Conservation (phyloP, 768 basidiomycete genomes). For the Lactarius vividus region DNA sequence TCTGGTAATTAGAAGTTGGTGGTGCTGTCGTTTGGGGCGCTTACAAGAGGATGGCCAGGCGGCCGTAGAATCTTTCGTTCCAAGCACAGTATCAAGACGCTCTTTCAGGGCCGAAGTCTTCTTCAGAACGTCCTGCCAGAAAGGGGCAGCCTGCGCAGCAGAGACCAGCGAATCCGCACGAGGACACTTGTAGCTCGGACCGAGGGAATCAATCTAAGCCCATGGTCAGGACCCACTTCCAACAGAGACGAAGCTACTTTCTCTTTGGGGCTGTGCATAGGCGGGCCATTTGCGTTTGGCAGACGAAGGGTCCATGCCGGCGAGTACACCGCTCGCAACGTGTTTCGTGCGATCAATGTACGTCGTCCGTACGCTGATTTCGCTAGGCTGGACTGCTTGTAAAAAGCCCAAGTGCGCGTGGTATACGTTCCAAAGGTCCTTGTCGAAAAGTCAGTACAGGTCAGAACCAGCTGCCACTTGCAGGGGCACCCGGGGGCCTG, state of each 20-base stretch:
- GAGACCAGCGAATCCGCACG: conserved; percentile 33
- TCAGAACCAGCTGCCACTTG: background rate
- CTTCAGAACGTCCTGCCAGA: conserved; percentile 46
- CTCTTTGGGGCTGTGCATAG: conserved; percentile 41
- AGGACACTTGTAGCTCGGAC: conserved; percentile 43
- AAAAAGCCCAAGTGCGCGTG: conserved; percentile 39
- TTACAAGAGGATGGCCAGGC: conserved; percentile 46
- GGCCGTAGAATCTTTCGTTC: conserved; percentile 37
- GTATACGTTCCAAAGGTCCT: conserved; percentile 50
- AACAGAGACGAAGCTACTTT: conserved; percentile 27
- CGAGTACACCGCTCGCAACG: conserved; percentile 44
- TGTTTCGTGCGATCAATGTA: conserved; percentile 45
- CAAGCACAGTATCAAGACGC: conserved; percentile 38
- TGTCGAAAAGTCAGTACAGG: background rate
- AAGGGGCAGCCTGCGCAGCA: conserved; percentile 41
- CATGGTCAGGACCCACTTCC: background rate
- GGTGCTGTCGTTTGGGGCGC: conserved; percentile 17
- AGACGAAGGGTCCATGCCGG: conserved; percentile 43
- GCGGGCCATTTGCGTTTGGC: conserved; percentile 37
- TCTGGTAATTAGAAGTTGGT: background rate
- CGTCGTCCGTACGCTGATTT: conserved; percentile 37
- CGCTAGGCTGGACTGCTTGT: conserved; percentile 30
- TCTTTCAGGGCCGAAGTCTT: conserved; percentile 37
- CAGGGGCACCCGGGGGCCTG: background rate
- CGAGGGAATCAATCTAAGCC: conserved; percentile 45